Evolutionary conservation across 768 basidiomycete genomes (phyloP).

Genomic region (button mushroom (Agaricus bisporus)): DNA sequence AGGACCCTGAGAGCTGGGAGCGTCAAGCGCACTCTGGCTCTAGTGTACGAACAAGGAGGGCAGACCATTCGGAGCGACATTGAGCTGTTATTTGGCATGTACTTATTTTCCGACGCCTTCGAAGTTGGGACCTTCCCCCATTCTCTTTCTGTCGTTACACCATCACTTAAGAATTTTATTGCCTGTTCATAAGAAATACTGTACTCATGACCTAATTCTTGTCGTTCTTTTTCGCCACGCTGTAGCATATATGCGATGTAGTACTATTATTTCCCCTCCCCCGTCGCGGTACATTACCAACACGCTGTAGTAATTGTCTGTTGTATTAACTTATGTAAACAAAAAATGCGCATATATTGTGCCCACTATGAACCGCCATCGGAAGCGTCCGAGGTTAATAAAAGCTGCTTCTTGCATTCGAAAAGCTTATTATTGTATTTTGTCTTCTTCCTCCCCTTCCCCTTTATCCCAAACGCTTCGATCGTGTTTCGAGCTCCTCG

Average conservation of each 20-base stretch:
- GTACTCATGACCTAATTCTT: background rate
- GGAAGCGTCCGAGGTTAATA: background rate
- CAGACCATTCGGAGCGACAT: constrained; percentile 17
- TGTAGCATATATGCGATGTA: too few species aligned
- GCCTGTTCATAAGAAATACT: background rate
- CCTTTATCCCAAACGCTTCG: background rate
- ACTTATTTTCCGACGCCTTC: background rate
- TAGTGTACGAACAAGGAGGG: constrained; percentile 26
- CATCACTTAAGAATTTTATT: background rate
- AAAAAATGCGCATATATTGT: background rate
- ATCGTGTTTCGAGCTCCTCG: background rate
- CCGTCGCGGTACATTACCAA: background rate
- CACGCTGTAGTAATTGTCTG: background rate
- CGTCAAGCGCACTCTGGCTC: constrained; percentile 39
- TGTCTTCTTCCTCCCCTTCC: background rate
- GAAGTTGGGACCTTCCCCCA: background rate
- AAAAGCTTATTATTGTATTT: background rate
- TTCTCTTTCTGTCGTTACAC: background rate
- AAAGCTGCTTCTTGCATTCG: too few species aligned
- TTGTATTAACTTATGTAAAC: background rate
- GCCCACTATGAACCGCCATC: background rate
- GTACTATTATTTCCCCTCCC: too few species aligned
- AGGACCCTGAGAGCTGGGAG: constrained; percentile 62
- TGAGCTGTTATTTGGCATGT: background rate
- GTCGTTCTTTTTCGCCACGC: background rate